A percentile compares a stretch with the other conserved stretches of the same genome.
phyloP scores from a whole-genome alignment of 352 stramenopile genomes.

The Phytopythium ostracodes region DNA sequence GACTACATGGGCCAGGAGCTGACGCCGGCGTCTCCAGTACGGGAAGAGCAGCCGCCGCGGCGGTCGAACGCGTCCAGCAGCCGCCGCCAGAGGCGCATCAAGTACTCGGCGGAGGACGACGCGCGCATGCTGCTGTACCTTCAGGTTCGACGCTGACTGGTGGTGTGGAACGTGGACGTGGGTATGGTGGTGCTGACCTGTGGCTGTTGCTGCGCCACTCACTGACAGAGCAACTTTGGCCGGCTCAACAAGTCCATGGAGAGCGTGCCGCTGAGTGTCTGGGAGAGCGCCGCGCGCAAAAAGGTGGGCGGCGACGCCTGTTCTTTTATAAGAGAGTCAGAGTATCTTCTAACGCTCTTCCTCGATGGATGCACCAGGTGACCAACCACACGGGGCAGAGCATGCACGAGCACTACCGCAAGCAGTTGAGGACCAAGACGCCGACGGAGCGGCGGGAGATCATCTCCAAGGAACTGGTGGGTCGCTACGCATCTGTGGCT shows the following conservation, averaged over 20 bases:
- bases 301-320: neutral
- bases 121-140: conserved; percentile 48
- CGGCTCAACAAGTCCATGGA: conserved; percentile 11
- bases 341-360: neutral
- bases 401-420: conserved; percentile 57
- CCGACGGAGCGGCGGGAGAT: conserved; percentile 25
- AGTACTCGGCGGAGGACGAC: conserved; percentile 40
- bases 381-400: conserved; percentile 31
- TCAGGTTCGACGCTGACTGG: conserved; percentile 11
- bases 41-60: neutral
- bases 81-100: conserved; percentile 5
- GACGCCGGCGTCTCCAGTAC: neutral
- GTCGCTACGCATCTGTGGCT: neutral
- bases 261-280: conserved; percentile 13
- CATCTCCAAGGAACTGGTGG: conserved; percentile 25
- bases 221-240: neutral
- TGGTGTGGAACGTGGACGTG: neutral
- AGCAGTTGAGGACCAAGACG: conserved; percentile 35
- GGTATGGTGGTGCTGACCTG: neutral
- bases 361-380: conserved; percentile 13
- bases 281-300: conserved; percentile 11
- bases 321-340: no score
- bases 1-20: conserved; percentile 31
- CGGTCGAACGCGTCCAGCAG: neutral
- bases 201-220: no score